phyloP scores from a whole-genome alignment of 352 stramenopile species.

The Phytopythium kandeliae region DNA sequence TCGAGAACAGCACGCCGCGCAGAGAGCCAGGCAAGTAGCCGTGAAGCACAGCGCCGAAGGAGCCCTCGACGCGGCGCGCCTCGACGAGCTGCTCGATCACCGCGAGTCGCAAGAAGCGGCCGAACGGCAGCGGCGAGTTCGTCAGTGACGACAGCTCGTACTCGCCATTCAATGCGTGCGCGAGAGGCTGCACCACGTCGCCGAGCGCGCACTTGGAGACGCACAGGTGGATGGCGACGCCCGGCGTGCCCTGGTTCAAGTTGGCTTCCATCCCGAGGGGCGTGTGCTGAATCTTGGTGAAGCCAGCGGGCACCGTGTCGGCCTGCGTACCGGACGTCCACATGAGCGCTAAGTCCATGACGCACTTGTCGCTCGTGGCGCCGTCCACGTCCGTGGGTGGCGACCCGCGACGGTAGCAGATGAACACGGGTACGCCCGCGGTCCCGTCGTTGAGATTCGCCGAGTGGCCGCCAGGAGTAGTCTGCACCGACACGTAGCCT shows the following conservation, averaged over 20 bases:
- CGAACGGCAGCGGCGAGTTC: constrained; percentile 29
- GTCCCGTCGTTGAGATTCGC: constrained; percentile 85
- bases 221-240: constrained; percentile 73
- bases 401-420: constrained; percentile 57
- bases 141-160: constrained; percentile 52
- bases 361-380: constrained; percentile 31
- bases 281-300: constrained; percentile 83
- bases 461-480: constrained; percentile 58
- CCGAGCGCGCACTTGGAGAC: constrained; percentile 51
- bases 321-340: constrained; percentile 63
- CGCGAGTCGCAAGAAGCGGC: constrained; percentile 52
- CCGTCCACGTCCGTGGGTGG: constrained; percentile 1
- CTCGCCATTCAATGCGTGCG: constrained; percentile 66
- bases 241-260: constrained; percentile 70
- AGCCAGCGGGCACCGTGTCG: constrained; percentile 56
- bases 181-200: constrained; percentile 50
- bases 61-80: constrained; percentile 49
- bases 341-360: constrained; percentile 75
- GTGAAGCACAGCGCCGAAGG: constrained; percentile 72
- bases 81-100: constrained; percentile 49
- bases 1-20: constrained; percentile 43
- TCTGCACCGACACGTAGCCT: constrained; percentile 63
- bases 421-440: constrained; percentile 65
- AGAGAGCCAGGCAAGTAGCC: constrained; percentile 51
- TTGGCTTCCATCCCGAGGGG: constrained; percentile 86